Base-by-base conservation (phyloP, 345 rosid genomes). In the Ceriops zippeliana region DNA sequence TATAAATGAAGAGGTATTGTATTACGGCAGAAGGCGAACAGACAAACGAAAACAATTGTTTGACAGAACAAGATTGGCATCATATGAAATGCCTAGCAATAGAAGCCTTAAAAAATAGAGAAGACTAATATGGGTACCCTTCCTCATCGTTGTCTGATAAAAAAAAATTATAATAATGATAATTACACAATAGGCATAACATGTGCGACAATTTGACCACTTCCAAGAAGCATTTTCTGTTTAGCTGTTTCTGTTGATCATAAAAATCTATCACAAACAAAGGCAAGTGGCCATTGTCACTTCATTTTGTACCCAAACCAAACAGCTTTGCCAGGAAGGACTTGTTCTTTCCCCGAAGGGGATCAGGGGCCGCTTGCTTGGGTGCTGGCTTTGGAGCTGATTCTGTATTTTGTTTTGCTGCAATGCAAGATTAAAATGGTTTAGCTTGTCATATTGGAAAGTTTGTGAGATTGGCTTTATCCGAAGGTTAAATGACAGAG, bases 291-390 rank as follows among this genome's bases (percentile, higher is more conserved):
- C 13, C 1, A 28, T 31, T 20, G 42, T 54, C 21, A 15, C 65
- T 62, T 83, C 78, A 88, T 66, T 83, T 86, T 52, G 79, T 68
- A 65, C 90, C 86, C 62, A 80, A 78, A 61, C 86, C 86, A 73
- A 85, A 86, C 83, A 85, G 85, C 62, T 75, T 84, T 62, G 89
- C 83, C 19, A 85, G 76, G 80, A 79, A 86, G 73, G 74, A 83
- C 72, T 61, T 81, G 56, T 76, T 86, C 76, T 88, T 86, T 63
- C 86, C 85, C 4, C 77, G 70, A 70, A 81, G 65, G 24, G 63
- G 62, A 67, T 74, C 76, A 16, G 75, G 61, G 26, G 62, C 31
- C 61, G 77, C 62, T 31, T 49, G 11, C 52, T 60, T 63, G 26
- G 69, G 70, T 65, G 71, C 66, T 24, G 67, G 49, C 37, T 56